These are phyloP conservation scores for Zymoseptoria crescenta DNA, from an alignment of 2,329 filamentous ascomycete genomes.

Conservation along the genomic window DNA sequence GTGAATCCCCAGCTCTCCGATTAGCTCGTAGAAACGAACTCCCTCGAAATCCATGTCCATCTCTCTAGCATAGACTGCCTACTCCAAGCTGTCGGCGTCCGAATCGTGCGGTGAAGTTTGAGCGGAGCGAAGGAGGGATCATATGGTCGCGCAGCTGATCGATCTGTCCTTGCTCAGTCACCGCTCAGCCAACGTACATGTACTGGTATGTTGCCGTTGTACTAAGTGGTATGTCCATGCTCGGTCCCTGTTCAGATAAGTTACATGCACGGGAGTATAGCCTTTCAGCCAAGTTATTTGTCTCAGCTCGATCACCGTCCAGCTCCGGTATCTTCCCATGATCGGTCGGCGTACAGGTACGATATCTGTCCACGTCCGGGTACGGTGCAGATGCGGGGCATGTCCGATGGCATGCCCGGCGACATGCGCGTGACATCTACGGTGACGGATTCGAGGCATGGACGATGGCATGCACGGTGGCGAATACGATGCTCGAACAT, in stretches of 20 bases:
- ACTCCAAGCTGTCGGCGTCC: too few relatives aligned
- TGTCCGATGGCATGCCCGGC: too few relatives aligned
- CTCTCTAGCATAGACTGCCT: too few relatives aligned
- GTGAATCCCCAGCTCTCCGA: too few relatives aligned
- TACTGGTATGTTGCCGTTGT: background rate
- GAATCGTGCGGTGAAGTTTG: too few relatives aligned
- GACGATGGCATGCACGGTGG: too few relatives aligned
- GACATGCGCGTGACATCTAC: too few relatives aligned
- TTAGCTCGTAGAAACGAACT: too few relatives aligned
- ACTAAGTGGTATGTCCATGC: background rate
- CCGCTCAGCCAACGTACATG: background rate
- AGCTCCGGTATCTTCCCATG: background rate
- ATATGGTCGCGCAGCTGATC: background rate
- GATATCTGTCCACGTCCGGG: background rate
- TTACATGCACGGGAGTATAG: background rate
- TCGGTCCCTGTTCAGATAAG: background rate
- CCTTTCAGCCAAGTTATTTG: background rate
- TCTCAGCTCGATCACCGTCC: background rate
- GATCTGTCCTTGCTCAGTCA: background rate
- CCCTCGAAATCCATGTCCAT: too few relatives aligned
- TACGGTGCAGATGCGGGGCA: background rate
- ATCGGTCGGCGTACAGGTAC: background rate
- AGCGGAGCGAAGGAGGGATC: too few relatives aligned
- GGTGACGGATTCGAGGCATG: too few relatives aligned
- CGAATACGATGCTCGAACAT: background rate